Percentiles rank a stretch among this genome's conserved stretches.
These are phyloP conservation scores for Penicillium sp. DNA, from an alignment of 2,329 filamentous ascomycete species.

Conservation along the genomic window DNA sequence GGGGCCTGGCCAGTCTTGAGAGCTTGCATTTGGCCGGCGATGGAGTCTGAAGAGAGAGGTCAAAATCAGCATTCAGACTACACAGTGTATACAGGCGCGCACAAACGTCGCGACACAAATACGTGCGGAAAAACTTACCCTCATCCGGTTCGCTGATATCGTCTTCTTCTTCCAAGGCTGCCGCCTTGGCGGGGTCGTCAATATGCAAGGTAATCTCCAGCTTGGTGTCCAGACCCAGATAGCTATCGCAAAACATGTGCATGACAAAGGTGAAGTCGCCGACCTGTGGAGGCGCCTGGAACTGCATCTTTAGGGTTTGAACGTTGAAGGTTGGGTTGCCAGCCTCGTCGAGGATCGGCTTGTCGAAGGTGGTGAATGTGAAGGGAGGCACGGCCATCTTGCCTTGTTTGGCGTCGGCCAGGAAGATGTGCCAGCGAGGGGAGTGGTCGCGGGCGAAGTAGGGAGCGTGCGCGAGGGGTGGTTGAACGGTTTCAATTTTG, in stretches of 20 bases:
- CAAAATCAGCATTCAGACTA: slow-evolving; percentile 1
- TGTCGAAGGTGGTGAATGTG: slow-evolving; percentile 90
- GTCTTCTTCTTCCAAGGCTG: slow-evolving; percentile 77
- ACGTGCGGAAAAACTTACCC: slow-evolving; percentile 62
- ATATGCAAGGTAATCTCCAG: slow-evolving; percentile 87
- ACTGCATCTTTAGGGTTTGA: slow-evolving; percentile 96
- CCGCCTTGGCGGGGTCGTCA: slow-evolving; percentile 84
- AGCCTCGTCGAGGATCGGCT: slow-evolving; percentile 76
- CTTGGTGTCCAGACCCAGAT: slow-evolving; percentile 90
- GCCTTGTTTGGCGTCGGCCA: slow-evolving; percentile 89
- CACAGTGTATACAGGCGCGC: background rate
- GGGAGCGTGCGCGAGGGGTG: slow-evolving; percentile 85
- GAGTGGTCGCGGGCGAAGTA: slow-evolving; percentile 88
- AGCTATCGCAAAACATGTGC: slow-evolving; percentile 92
- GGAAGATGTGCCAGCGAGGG: slow-evolving; percentile 91
- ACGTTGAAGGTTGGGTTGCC: slow-evolving; percentile 91
- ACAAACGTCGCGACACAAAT: background rate
- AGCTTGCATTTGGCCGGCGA: slow-evolving; percentile 87
- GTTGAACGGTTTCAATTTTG: slow-evolving; percentile 66
- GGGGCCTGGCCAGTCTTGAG: slow-evolving; percentile 69
- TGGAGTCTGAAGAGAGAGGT: slow-evolving; percentile 62
- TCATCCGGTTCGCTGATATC: slow-evolving; percentile 98
- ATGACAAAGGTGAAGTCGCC: slow-evolving; percentile 94
- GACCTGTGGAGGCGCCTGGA: slow-evolving; percentile 87
- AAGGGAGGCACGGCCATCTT: slow-evolving; percentile 97